Conservation (phyloP, 176 grass and related monocot genomes). For the Tuctoria greenei region DNA sequence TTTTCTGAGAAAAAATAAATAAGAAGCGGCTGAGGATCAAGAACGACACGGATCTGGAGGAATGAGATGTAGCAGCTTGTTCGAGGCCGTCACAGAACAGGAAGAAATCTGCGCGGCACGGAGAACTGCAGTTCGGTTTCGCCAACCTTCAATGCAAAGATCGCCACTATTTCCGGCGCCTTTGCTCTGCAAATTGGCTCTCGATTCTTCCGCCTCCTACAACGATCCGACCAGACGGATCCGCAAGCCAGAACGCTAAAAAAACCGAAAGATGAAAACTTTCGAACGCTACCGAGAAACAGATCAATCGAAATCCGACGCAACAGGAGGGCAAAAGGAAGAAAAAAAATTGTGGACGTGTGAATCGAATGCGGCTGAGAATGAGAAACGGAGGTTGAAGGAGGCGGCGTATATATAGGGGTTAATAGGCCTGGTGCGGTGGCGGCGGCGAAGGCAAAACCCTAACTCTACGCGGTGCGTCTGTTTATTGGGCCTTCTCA, state of each 20-base stretch:
- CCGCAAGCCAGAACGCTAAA: neutral
- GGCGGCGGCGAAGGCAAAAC: no score
- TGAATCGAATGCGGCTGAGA: no score
- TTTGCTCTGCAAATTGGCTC: constrained; percentile 68
- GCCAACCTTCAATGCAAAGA: constrained; percentile 80
- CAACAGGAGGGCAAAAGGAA: no score
- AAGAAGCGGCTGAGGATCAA: neutral
- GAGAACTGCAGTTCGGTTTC: constrained; percentile 56
- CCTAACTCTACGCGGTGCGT: no score
- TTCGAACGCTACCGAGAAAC: no score
- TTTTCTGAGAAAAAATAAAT: no score
- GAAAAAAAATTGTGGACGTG: no score
- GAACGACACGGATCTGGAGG: neutral
- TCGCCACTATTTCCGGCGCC: constrained; percentile 36
- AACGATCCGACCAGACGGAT: neutral
- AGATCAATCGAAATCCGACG: no score
- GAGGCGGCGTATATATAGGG: no score
- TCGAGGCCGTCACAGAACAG: constrained; percentile 65
- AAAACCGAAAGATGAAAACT: neutral
- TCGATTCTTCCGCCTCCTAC: neutral
- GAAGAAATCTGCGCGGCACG: constrained; percentile 47
- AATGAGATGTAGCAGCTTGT: constrained; percentile 55
- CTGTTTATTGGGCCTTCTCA: no score
- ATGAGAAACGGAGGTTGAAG: no score
- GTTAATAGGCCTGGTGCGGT: no score